Evolutionary conservation across 2,329 filamentous ascomycete species (phyloP), one percentile per base, ranked within the genome.

Genomic region (Colletotrichum australisinense): DNA sequence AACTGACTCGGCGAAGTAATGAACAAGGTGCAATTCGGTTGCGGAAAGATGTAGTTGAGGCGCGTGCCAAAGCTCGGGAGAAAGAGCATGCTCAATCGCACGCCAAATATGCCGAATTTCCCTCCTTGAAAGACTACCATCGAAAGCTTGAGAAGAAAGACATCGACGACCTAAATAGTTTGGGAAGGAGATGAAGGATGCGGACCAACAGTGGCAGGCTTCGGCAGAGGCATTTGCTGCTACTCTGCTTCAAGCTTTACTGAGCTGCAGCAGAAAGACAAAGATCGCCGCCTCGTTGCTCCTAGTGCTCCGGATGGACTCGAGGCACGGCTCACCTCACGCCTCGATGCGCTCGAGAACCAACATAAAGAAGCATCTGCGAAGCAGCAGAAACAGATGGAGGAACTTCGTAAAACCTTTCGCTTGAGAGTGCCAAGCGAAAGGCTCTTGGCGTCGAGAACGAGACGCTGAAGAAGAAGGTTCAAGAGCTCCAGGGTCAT

Each of bases 341-440:
- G 62, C n/a, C 38, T 69, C 11, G 75, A 73, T 46, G 66, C 63
- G 19, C 38, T 72, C 8, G 69, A 73, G 11, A 66, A 62, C 26
- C 69, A 55, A n/a, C 64, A 69, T 38, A 55, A 55, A 30, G 73
- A 73, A 26, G 22, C 56, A 24, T 16, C 69, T 63, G 49, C 75
- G 71, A 55, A 75, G 78, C 62, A 73, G 73, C 11, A 66, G 30
- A 55, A 75, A 73, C 52, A 52, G 32, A 53, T 75, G 35, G 42
- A 70, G 32, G 62, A 72, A 60, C 52, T 63, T 5, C 32, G 46
- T 16, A 56, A 63, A 42, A 26, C 16, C 52, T 74, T 6, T n/a
- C 46, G 7, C 3, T 49, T 2, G 73, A 68, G 49, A 56, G 30
- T 22, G 35, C 24, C 14, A 56, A 63, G 24, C 69, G 65, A 63